Percentiles rank a stretch among this genome's conserved stretches.
Evolutionary conservation across 1,284 basidiomycete genomes (phyloP).

Genomic region (Lignosus rhinocerotis): DNA sequence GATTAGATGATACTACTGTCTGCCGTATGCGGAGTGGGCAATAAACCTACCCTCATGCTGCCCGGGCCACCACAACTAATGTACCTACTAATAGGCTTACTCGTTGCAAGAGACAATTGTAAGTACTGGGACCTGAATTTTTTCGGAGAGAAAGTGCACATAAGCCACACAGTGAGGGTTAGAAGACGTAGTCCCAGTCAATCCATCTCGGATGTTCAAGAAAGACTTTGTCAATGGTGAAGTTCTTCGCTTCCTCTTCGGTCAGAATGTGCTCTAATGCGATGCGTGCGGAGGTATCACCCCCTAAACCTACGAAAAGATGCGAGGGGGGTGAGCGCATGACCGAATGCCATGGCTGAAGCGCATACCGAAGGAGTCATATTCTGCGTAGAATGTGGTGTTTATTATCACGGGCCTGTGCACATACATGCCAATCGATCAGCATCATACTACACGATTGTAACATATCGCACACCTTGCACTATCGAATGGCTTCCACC

Average conservation of each 20-base stretch:
- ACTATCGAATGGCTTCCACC: slow-evolving; percentile 53
- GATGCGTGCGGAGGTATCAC: slow-evolving; percentile 46
- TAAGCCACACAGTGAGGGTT: neutral
- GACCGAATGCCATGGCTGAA: neutral
- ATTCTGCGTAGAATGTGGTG: slow-evolving; percentile 65
- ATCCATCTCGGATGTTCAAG: slow-evolving; percentile 53
- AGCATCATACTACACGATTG: neutral
- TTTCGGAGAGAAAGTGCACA: too few species aligned
- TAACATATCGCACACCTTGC: slow-evolving; percentile 35
- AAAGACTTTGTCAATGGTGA: slow-evolving; percentile 53
- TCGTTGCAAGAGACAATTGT: too few species aligned
- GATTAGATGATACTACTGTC: too few species aligned
- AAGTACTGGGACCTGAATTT: too few species aligned
- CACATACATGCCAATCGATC: neutral
- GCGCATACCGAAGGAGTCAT: slow-evolving; percentile 47
- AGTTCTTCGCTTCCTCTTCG: slow-evolving; percentile 38
- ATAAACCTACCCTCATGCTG: too few species aligned
- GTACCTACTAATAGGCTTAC: too few species aligned
- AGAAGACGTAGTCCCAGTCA: slow-evolving; percentile 37
- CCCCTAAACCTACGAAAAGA: slow-evolving; percentile 51
- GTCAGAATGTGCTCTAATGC: slow-evolving; percentile 50
- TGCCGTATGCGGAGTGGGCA: too few species aligned
- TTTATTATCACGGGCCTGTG: slow-evolving; percentile 51
- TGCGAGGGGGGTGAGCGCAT: neutral
- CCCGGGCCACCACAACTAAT: too few species aligned